A percentile compares a stretch with the other conserved stretches of the same genome.
phyloP scores from a whole-genome alignment of 2,329 filamentous ascomycete genomes.

The Botryotinia calthae region DNA sequence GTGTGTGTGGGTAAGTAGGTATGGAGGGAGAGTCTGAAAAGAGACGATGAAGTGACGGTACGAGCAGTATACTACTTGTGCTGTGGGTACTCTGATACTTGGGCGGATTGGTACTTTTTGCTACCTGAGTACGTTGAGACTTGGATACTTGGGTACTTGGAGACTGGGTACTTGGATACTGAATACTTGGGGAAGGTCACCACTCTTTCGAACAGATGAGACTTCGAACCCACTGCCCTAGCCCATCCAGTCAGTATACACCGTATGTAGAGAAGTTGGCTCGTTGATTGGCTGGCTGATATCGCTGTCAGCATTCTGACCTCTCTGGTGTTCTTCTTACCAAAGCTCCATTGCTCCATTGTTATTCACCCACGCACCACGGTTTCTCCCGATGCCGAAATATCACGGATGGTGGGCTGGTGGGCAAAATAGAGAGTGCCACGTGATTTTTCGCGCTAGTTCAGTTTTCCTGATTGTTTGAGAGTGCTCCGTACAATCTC shows the following conservation, averaged over 20 bases:
- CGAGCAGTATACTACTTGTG: neutral
- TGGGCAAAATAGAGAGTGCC: neutral
- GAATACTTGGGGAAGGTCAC: neutral
- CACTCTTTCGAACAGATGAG: neutral
- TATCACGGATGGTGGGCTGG: neutral
- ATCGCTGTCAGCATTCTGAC: neutral
- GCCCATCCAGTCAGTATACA: neutral
- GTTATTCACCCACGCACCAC: neutral
- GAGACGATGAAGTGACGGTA: neutral
- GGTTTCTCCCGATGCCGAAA: slow-evolving; percentile 20
- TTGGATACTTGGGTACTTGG: neutral
- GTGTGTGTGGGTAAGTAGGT: neutral
- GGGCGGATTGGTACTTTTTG: neutral
- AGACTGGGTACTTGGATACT: neutral
- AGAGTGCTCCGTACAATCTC: slow-evolving; percentile 18
- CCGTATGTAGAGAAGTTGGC: neutral
- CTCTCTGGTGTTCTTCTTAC: neutral
- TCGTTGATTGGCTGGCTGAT: neutral
- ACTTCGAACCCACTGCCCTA: neutral
- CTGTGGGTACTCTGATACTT: neutral
- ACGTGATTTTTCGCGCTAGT: slow-evolving; percentile 20
- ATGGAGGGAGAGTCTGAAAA: neutral
- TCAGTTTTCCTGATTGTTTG: slow-evolving; percentile 19
- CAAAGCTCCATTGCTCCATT: neutral
- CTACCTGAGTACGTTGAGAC: neutral